phyloP scores from a whole-genome alignment of 495 filamentous ascomycete genomes.

The Talaromyces borbonicus region DNA sequence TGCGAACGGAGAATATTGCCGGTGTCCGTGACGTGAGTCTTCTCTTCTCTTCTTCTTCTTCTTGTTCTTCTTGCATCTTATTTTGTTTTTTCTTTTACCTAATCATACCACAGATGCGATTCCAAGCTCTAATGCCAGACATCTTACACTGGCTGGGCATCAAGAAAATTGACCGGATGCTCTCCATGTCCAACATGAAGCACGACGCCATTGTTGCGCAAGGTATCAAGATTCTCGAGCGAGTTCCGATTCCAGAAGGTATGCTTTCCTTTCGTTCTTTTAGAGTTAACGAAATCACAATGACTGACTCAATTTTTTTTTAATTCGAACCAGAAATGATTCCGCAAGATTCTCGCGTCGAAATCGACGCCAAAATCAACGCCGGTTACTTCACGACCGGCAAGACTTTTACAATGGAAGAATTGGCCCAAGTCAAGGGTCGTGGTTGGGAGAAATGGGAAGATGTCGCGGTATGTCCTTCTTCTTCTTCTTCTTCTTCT shows the following conservation, averaged over 20 bases:
- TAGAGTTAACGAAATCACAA: background rate
- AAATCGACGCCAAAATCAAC: conserved; percentile 98
- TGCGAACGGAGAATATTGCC: conserved; percentile 92
- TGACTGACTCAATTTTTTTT: background rate
- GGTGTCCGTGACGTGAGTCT: conserved; percentile 62
- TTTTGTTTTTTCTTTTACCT: background rate
- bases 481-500: background rate
- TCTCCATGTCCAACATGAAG: conserved; percentile 99
- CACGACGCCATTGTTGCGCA: conserved; percentile 95
- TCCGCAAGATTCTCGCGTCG: conserved; percentile 87
- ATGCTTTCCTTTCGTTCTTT: background rate
- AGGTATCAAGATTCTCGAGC: conserved; percentile 88
- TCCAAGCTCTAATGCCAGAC: conserved; percentile 98
- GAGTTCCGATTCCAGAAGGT: conserved; percentile 79
- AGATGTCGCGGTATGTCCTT: conserved; percentile 26
- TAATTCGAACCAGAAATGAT: conserved; percentile 82
- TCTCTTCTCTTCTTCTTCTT: background rate
- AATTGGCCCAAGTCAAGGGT: conserved; percentile 75
- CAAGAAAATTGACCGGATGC: conserved; percentile 96
- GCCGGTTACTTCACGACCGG: conserved; percentile 95
- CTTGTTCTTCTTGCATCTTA: conserved; percentile 9
- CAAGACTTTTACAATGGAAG: conserved; percentile 77
- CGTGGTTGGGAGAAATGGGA: conserved; percentile 83
- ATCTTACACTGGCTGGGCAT: conserved; percentile 98
- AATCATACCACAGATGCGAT: conserved; percentile 58